These are phyloP conservation scores for Tetrahymena thermophila DNA, from an alignment of 73 alveolate genomes.

Conservation along the genomic window DNA sequence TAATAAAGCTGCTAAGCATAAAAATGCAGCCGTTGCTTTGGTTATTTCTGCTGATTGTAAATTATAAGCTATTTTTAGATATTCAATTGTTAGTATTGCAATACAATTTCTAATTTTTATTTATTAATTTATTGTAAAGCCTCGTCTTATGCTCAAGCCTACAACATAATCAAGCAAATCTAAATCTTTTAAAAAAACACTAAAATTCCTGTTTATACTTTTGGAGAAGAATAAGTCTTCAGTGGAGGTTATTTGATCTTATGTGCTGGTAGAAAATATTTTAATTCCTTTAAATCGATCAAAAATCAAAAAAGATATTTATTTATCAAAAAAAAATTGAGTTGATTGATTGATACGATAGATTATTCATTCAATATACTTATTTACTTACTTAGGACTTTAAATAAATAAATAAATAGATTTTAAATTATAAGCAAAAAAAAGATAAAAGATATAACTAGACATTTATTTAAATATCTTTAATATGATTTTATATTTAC, in stretches of 20 bases:
- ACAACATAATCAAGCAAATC: background rate
- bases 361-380: too few species aligned
- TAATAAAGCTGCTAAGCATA: background rate
- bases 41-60: background rate
- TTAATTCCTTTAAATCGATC: background rate
- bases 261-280: background rate
- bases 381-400: too few species aligned
- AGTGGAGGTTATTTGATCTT: background rate
- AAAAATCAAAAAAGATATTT: background rate
- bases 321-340: background rate
- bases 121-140: background rate
- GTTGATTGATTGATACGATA: too few species aligned
- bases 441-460: too few species aligned
- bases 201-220: background rate
- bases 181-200: background rate
- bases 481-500: too few species aligned
- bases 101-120: background rate
- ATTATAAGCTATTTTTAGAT: background rate
- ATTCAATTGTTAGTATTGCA: background rate
- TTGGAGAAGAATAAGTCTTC: background rate
- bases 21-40: background rate
- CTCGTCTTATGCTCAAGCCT: background rate
- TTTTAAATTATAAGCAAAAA: too few species aligned
- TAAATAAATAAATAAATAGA: too few species aligned
- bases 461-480: too few species aligned